phyloP scores from a whole-genome alignment of 176 grass and related monocot genomes.

The Oryza meridionalis region DNA sequence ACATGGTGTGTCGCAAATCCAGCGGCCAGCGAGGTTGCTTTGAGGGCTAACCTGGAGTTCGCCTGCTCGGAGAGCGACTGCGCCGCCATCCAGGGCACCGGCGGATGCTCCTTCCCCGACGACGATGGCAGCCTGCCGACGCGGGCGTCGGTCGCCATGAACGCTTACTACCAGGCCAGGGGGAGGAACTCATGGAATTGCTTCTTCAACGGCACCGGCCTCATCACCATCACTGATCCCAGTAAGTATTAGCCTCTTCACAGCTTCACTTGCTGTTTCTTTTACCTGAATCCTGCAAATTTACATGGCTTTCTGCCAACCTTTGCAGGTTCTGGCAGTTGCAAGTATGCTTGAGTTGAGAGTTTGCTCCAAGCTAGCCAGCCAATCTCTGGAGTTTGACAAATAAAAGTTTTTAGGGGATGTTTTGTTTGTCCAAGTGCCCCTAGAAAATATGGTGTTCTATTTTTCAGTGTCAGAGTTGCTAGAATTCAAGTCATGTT shows the following conservation, averaged over 20 bases:
- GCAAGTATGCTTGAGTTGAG: conserved; percentile 45
- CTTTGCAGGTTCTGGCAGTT: conserved; percentile 45
- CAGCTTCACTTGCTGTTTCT: not conserved
- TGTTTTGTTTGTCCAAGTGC: not conserved
- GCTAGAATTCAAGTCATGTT: not conserved
- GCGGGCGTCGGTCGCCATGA: conserved; percentile 50
- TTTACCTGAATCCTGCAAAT: not conserved
- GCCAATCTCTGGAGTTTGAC: not conserved
- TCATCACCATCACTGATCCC: conserved; percentile 59
- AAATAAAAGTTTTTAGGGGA: conserved; percentile 29
- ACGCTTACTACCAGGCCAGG: conserved; percentile 53
- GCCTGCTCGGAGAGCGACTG: conserved; percentile 62
- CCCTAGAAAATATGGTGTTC: not conserved
- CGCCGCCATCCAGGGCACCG: conserved; percentile 33
- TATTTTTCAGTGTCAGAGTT: conserved; percentile 16
- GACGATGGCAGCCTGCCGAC: conserved; percentile 9
- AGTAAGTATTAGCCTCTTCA: conserved; percentile 31
- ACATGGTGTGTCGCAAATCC: conserved; percentile 70
- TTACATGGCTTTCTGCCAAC: not conserved
- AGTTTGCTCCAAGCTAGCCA: not conserved
- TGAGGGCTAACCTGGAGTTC: conserved; percentile 55
- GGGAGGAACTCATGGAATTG: conserved; percentile 69
- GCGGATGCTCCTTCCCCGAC: conserved; percentile 21
- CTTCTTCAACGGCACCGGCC: conserved; percentile 61
- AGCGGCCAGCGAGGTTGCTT: not conserved